These are phyloP conservation scores for Phlegmacium glaucopus DNA, from an alignment of 768 basidiomycete genomes.

Conservation along the genomic window DNA sequence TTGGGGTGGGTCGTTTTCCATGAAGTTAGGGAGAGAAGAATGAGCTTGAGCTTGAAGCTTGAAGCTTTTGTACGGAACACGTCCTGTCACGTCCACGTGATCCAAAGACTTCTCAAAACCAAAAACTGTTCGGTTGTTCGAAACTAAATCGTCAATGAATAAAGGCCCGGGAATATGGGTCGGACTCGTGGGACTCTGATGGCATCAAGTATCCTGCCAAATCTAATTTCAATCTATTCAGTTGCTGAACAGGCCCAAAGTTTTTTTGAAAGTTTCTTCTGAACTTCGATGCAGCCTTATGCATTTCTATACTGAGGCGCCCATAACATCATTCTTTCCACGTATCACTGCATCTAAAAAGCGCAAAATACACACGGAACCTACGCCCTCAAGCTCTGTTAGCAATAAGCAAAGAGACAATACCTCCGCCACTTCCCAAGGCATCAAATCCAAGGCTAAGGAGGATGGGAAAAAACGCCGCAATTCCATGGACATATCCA, in stretches of 20 bases:
- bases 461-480: background rate
- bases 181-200: no score
- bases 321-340: background rate
- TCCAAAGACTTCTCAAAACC: no score
- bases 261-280: no score
- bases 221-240: no score
- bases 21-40: constrained; percentile 10
- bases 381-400: background rate
- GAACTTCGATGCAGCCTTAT: no score
- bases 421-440: background rate
- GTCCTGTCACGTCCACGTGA: constrained; percentile 23
- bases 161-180: no score
- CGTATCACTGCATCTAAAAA: background rate
- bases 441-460: background rate
- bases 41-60: constrained; percentile 4
- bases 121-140: no score
- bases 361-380: background rate
- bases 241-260: no score
- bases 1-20: constrained; percentile 20
- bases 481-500: no score
- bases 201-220: no score
- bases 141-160: no score
- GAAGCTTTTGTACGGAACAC: constrained; percentile 21
- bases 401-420: background rate
- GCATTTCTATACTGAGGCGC: background rate